A percentile compares a stretch with the other conserved stretches of the same genome.
These are phyloP conservation scores for Cruciata laevipes DNA, from an alignment of 257 asterid genomes.

Conservation along the genomic window DNA sequence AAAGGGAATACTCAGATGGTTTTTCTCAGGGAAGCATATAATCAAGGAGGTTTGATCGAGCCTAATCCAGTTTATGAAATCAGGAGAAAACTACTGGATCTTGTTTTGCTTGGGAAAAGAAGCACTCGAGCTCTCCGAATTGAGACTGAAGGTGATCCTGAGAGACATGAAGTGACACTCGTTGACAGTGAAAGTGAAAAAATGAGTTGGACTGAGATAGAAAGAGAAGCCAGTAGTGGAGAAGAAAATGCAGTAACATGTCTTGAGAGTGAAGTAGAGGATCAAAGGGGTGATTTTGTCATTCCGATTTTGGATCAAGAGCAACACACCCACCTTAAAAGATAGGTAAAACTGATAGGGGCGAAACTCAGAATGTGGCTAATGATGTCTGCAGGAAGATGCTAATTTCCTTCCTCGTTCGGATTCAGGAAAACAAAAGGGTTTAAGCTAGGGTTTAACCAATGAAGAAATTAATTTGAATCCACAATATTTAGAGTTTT, in stretches of 20 bases:
- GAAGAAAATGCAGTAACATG: conserved; percentile 13
- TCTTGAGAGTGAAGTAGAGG: conserved; percentile 14
- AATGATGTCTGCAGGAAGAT: too few species aligned
- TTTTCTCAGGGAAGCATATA: conserved; percentile 65
- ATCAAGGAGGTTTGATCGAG: conserved; percentile 47
- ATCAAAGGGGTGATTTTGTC: conserved; percentile 52
- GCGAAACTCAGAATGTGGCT: too few species aligned
- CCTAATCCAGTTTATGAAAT: conserved; percentile 40
- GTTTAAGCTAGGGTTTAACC: too few species aligned
- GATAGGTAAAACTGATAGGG: neutral
- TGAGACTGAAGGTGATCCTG: conserved; percentile 20
- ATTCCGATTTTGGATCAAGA: conserved; percentile 36
- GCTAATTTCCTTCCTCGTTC: too few species aligned
- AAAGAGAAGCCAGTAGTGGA: conserved; percentile 20
- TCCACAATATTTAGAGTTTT: too few species aligned
- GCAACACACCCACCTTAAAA: neutral
- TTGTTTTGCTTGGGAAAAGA: conserved; percentile 53
- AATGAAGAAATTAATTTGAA: too few species aligned
- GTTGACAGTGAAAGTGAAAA: conserved; percentile 17
- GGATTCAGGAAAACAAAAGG: too few species aligned
- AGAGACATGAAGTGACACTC: conserved; percentile 4
- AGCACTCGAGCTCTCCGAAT: conserved; percentile 38
- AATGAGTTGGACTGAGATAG: conserved; percentile 12
- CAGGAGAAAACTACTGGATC: conserved; percentile 61
- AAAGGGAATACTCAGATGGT: conserved; percentile 51